Evolutionary conservation across 495 filamentous ascomycete species (phyloP), one percentile per base, ranked within the genome.

Genomic region (Penicillium flavigenum): DNA sequence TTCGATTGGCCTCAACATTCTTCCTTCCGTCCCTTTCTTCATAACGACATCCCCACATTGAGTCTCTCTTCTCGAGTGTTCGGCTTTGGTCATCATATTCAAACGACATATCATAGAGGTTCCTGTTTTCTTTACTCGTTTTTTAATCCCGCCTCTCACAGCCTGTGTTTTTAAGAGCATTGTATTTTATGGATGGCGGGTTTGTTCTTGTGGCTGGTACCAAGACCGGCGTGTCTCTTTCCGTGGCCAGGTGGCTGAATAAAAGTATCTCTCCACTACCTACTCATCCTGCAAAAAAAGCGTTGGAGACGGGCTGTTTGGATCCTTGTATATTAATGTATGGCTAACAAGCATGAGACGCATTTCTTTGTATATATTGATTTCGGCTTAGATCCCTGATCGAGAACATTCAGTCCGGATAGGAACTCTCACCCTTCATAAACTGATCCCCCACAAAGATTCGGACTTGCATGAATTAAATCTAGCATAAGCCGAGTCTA

Each of bases 61-160:
- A 63, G 58, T 76, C 69, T 76, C 72, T 76, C 69, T 77, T 72
- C 76, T 74, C 68, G 66, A 74, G 75, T 75, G 75, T 79, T 76
- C 58, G 73, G 71, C 67, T 63, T 63, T 64, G 68, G 63, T 71
- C 56, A 65, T 69, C 58, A 65, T 68, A 69, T 51, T 71, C 66
- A 65, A 72, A 73, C 67, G 65, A 69, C 73, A 73, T 73, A 61
- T 66, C 70, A 76, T 76, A 76, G 70, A 76, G 71, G 60, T 72
- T 65, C 43, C 48, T 65, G 64, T 56, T 63, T 69, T 59, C 47
- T 59, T 64, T 64, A 63, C 39, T 44, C 57, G 59, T 62, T 59
- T 59, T 64, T 51, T 60, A 55, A 43, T 52, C 43, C 34, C 50
- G 27, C 38, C 8, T 26, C 7, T 12, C 10, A 10, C 19, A 16